Evolutionary conservation across 495 filamentous ascomycete species (phyloP), one percentile per base, ranked within the genome.

Genomic region (Penicillium pulvis): DNA sequence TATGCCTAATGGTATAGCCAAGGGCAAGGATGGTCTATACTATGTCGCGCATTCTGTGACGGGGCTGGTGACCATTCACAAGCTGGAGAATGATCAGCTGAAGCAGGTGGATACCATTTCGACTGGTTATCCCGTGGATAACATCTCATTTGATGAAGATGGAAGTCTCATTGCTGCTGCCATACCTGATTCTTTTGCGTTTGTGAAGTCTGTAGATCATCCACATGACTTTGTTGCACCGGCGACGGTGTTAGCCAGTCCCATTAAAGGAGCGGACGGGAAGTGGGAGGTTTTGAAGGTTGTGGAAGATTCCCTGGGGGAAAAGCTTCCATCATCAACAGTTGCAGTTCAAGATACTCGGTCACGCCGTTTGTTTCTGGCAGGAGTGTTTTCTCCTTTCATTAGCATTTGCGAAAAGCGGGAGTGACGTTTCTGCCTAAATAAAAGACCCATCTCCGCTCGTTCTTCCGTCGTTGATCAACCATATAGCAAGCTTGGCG

Each of bases 151-250:
- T 10, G 74, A 79, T 55, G 53, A 57, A 4, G 64, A 76, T 26
- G 76, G 76, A 0, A 70, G 71, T 47, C 56, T 79, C 24, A 66
- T 63, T 49, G 75, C 53, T 17, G 73, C 70, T 47, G 68, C 57
- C 0, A 55, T 76, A 19, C 69, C 73, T 2, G 58, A 69, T 53
- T 30, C 46, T 4, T 35, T 62, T 19, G 45, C 35, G 2, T 58
- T 65, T 50, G n/a, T 58, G 51, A 58, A 62, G 23, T 33, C 49
- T 17, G 26, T 19, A 2, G 43, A 48, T 4, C 42, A 59, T 33
- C 60, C 60, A 26, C 47, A 63, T 43, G 54, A 59, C 30, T 23
- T 59, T 8, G 57, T 56, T 42, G 61, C 52, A 5, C 57, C 61
- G 16, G 57, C 57, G 2, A 43, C 57, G 2, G 53, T 63, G 35